Base-by-base conservation (phyloP, 1,284 basidiomycete species). In the Tetrapyrgos nigripes region DNA sequence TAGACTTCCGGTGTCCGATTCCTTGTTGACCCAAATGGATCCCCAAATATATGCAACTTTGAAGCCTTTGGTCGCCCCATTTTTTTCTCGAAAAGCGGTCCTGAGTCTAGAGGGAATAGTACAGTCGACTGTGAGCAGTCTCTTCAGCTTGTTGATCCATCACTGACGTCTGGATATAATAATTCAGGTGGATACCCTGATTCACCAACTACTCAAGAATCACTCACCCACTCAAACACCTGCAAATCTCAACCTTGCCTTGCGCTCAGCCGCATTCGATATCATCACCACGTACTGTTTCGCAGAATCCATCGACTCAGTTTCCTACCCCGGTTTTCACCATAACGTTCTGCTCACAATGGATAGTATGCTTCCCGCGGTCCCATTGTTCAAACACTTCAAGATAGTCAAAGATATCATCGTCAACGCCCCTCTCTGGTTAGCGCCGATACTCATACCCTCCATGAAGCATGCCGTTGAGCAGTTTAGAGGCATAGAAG, bases 241-340 rank as follows among this genome's bases (percentile, higher is more conserved):
- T 19, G 62, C 57, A 19, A 63, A 69, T 26, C 33, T 68, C 6
- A 40, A 59, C 50, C 51, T 56, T 27, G 68, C 54, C 4, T 66
- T 62, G 55, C 58, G 57, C 6, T 62, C 58, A 5, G 58, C 61
- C n/a, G 53, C 62, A 0, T 52, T 74, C 24, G 72, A 73, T 31
- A 60, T 71, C 21, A 70, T 74, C 56, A 68, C 64, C 9, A 62
- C 66, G 4, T 72, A 71, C 54, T 73, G 70, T 59, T 73, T 71
- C 56, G 70, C 64, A 2, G 53, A 57, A 9, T 63, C 66, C 4
- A 57, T 59, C 21, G 62, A 66, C 29, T 63, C 64, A 3, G 59
- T 68, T 6, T 57, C 55, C 9, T 57, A 62, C 5, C 62, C 65
- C 0, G 64, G 62, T 19, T 77, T 76, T 62, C 53, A 64, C 8